Conservation (phyloP, 176 grass and related monocot genomes). For the Cenchrus fungigraminus region DNA sequence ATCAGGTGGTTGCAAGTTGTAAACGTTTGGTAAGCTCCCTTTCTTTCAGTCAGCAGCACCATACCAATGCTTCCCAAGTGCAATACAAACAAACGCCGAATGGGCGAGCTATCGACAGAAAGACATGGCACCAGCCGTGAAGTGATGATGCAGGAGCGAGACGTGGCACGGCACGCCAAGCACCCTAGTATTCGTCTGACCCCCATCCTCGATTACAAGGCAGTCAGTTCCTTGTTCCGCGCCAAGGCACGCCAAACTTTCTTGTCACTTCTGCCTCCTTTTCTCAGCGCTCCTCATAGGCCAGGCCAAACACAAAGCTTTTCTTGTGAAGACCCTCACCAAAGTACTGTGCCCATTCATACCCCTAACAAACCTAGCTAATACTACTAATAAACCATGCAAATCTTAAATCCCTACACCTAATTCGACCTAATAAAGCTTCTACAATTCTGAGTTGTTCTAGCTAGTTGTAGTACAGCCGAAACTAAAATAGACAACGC, state of each 20-base stretch:
- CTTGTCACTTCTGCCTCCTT: constrained; percentile 17
- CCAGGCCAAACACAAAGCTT: constrained; percentile 31
- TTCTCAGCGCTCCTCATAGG: not conserved
- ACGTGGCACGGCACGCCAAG: constrained; percentile 8
- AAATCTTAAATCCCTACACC: constrained; percentile 54
- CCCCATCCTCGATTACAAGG: constrained; percentile 12
- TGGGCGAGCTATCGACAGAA: not conserved
- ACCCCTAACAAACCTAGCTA: constrained; percentile 30
- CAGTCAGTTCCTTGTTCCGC: constrained; percentile 33
- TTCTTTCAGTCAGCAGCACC: not conserved
- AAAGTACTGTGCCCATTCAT: constrained; percentile 22
- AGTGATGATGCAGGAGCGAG: constrained; percentile 22
- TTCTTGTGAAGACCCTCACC: constrained; percentile 30
- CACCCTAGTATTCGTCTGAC: not conserved
- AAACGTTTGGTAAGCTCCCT: not conserved
- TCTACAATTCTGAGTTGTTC: constrained; percentile 50
- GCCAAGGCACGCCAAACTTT: constrained; percentile 25
- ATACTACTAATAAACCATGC: constrained; percentile 20
- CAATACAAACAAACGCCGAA: not conserved
- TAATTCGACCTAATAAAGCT: constrained; percentile 50
- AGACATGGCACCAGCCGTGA: not conserved
- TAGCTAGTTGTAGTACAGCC: constrained; percentile 22
- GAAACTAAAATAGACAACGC: constrained; percentile 22
- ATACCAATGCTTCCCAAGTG: not conserved
- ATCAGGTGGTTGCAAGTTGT: too few relatives aligned